These are phyloP conservation scores for Camelina laxa DNA, from an alignment of 345 rosid genomes.

Conservation along the genomic window DNA sequence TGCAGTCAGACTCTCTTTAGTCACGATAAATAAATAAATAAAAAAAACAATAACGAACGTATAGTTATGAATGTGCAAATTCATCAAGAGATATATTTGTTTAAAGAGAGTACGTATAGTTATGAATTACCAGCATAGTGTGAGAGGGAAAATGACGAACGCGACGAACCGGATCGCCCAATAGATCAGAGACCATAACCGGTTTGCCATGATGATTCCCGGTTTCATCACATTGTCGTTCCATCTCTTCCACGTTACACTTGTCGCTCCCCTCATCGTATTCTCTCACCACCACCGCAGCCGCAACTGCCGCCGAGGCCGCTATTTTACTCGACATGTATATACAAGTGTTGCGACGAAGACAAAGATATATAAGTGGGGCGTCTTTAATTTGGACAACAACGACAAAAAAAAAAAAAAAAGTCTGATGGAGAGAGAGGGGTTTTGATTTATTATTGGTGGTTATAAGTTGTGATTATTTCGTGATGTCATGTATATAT, in stretches of 20 bases:
- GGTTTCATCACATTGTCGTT: conserved; percentile 57
- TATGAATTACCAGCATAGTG: conserved; percentile 57
- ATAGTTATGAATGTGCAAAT: neutral
- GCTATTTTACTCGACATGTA: conserved; percentile 37
- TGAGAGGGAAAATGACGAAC: conserved; percentile 68
- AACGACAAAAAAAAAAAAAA: no score
- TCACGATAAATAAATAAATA: neutral
- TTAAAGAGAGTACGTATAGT: neutral
- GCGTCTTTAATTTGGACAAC: neutral
- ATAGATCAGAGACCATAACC: conserved; percentile 67
- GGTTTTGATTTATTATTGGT: conserved; percentile 18
- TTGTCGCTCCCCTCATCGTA: conserved; percentile 65
- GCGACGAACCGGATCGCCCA: conserved; percentile 78
- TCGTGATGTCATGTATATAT: conserved; percentile 42
- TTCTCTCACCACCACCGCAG: conserved; percentile 56
- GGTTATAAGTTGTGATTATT: conserved; percentile 18
- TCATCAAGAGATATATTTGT: no score
- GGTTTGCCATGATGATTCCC: conserved; percentile 55
- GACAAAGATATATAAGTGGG: neutral
- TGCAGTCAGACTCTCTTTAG: no score
- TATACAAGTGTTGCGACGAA: neutral
- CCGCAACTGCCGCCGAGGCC: conserved; percentile 3
- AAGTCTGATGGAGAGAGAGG: neutral
- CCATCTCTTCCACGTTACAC: conserved; percentile 67
- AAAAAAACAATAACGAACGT: neutral